Percentiles rank a stretch among this genome's conserved stretches.
Evolutionary conservation across 2,329 filamentous ascomycete genomes (phyloP).

Genomic region (Xenoacremonium recifei): DNA sequence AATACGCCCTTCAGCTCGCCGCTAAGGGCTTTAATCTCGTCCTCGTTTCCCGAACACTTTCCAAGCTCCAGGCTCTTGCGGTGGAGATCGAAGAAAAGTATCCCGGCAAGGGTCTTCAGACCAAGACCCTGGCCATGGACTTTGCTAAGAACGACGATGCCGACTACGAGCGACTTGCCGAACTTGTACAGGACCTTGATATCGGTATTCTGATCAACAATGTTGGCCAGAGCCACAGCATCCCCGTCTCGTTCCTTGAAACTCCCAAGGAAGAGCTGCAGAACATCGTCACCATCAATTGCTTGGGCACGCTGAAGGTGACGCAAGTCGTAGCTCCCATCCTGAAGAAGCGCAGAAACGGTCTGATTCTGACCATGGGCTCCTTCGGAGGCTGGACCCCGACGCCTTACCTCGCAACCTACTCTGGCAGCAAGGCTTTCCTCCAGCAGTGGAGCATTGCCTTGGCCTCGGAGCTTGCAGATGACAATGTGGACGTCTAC

Average conservation of each 20-base stretch:
- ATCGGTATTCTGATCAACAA: constrained; percentile 93
- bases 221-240: constrained; percentile 89
- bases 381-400: constrained; percentile 93
- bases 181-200: constrained; percentile 70
- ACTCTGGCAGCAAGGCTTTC: constrained; percentile 97
- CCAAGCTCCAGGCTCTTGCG: constrained; percentile 79
- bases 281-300: constrained; percentile 95
- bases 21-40: constrained; percentile 91
- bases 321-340: constrained; percentile 83
- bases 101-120: constrained; percentile 59
- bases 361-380: constrained; percentile 94
- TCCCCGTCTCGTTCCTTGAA: constrained; percentile 83
- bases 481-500: constrained; percentile 82
- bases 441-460: constrained; percentile 93
- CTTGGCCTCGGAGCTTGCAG: constrained; percentile 77
- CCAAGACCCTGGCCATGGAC: constrained; percentile 86
- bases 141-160: constrained; percentile 75
- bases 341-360: constrained; percentile 80
- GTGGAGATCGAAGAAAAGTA: constrained; percentile 72
- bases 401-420: constrained; percentile 89
- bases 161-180: constrained; percentile 75
- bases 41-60: constrained; percentile 91
- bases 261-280: constrained; percentile 78
- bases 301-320: constrained; percentile 81
- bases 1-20: constrained; percentile 89